Evolutionary conservation across 345 rosid genomes (phyloP).

Genomic region (Mercurialis annua): DNA sequence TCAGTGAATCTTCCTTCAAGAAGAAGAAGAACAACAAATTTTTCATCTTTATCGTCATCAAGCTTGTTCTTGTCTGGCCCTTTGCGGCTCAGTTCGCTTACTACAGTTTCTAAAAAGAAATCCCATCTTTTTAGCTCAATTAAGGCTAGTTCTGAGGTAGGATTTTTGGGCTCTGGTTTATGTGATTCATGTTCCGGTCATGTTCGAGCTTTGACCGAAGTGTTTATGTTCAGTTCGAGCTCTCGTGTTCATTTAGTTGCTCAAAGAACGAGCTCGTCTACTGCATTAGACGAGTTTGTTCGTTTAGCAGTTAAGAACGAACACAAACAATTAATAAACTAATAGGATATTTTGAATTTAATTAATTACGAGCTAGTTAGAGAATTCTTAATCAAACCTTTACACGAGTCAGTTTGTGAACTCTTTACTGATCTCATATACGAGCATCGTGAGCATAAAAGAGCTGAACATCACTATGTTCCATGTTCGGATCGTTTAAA

Average conservation of each 20-base stretch:
- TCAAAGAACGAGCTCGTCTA: no score
- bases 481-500: no score
- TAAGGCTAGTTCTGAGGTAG: slow-evolving; percentile 76
- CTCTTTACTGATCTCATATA: no score
- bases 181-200: neutral
- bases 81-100: slow-evolving; percentile 30
- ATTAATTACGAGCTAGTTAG: no score
- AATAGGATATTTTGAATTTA: no score
- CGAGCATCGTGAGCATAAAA: no score
- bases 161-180: neutral
- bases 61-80: slow-evolving; percentile 37
- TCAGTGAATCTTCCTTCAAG: slow-evolving; percentile 30
- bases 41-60: slow-evolving; percentile 29
- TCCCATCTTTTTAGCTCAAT: slow-evolving; percentile 33
- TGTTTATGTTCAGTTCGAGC: neutral
- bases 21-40: slow-evolving; percentile 12
- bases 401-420: no score
- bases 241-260: neutral
- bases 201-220: neutral
- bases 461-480: no score
- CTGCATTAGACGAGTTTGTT: no score
- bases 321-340: no score
- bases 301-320: no score
- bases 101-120: slow-evolving; percentile 30
- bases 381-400: no score